A percentile compares a stretch with the other conserved stretches of the same genome.
phyloP scores from a whole-genome alignment of 768 basidiomycete genomes.

The Lentinula edodes region DNA sequence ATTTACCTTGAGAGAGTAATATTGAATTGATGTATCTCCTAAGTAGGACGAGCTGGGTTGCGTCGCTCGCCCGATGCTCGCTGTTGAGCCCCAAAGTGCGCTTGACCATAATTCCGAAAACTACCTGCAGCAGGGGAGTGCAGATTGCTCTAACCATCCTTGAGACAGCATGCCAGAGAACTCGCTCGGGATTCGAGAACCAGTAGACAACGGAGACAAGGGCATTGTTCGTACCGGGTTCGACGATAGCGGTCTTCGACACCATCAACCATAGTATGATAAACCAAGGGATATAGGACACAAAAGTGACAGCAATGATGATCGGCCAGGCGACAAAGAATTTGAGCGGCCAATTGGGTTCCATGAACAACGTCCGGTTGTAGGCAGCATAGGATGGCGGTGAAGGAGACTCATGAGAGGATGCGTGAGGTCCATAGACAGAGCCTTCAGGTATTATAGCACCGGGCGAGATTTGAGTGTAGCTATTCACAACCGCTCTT shows the following conservation, averaged over 20 bases:
- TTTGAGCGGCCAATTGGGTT: constrained; percentile 27
- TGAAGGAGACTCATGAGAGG: constrained; percentile 32
- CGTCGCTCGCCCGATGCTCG: constrained; percentile 18
- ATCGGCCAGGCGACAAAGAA: constrained; percentile 35
- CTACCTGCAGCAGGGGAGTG: constrained; percentile 31
- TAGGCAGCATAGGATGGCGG: constrained; percentile 31
- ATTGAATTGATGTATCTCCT: constrained; percentile 33
- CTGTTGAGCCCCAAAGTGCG: constrained; percentile 33
- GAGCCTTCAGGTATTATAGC: constrained; percentile 26
- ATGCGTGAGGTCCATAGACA: constrained; percentile 44
- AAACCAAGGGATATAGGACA: constrained; percentile 39
- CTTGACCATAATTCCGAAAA: constrained; percentile 35
- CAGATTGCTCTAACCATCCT: constrained; percentile 31
- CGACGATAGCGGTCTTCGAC: constrained; percentile 21
- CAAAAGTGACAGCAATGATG: constrained; percentile 25
- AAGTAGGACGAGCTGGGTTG: constrained; percentile 24
- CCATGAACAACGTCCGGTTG: constrained; percentile 28
- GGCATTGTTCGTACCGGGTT: constrained; percentile 17
- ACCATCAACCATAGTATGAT: constrained; percentile 34
- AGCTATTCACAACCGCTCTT: constrained; percentile 35
- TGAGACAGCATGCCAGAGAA: constrained; percentile 33
- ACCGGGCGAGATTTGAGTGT: constrained; percentile 38
- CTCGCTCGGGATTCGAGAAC: constrained; percentile 34
- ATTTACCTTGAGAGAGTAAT: constrained; percentile 28
- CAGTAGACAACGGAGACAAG: constrained; percentile 37